Evolutionary conservation across 2,329 filamentous ascomycete species (phyloP), one percentile per base, ranked within the genome.

Genomic region (Podosphaera xanthii): DNA sequence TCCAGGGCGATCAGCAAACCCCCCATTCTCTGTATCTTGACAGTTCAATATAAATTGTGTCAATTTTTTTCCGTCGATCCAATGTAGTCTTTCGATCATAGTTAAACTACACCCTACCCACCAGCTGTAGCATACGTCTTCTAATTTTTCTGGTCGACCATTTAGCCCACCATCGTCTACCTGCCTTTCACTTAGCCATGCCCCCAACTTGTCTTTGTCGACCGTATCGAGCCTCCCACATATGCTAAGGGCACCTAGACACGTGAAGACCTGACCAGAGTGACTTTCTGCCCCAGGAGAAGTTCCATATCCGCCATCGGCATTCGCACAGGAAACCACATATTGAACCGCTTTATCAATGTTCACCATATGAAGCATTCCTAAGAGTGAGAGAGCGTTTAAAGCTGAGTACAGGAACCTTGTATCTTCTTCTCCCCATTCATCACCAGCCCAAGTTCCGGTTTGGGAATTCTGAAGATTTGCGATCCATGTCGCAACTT

Each of bases 111-210:
- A 91, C 68, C 91, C 74, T 52, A 97, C 92, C 92, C 92, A 98
- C 92, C 92, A 98, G 70, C 88, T 95, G 73, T 98, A 98, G 73
- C 92, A 98, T 12, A 95, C 91, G 70, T 98, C 92, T 69, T 95
- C 91, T 62, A 86, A 74, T 75, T 98, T 98, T 73, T 97, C 92
- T 0, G 92, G 92, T 56, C 92, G 79, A 2, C 92, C 92, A 69
- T 98, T 98, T 57, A 98, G 74, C 0, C 92, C 92, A 36, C 92
- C 92, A 55, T 83, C 84, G 8, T 87, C 79, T 35, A 94, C 76
- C 70, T 98, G 92, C 62, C 92, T 80, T 72, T 98, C 92, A 70
- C 89, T 94, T 59, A 98, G 76, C 92, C 92, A 98, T 56, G 82
- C 80, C 22, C 83, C 90, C 3, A 97, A 75, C 65, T 84, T 86